phyloP scores from a whole-genome alignment of 2,329 filamentous ascomycete species.

The Diaporthe vexans region DNA sequence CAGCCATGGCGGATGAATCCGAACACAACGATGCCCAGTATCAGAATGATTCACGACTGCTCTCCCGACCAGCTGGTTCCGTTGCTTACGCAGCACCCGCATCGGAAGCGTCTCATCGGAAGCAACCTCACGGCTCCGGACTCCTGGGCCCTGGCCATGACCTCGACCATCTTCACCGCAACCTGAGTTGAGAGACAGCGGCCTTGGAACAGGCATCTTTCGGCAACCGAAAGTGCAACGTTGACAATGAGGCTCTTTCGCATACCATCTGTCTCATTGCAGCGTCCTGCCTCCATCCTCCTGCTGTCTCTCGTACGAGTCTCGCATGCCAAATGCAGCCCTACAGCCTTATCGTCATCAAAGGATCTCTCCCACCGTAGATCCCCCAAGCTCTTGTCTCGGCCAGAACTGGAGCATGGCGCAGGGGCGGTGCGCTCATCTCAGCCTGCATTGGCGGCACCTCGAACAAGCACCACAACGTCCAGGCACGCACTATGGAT shows the following conservation, averaged over 20 bases:
- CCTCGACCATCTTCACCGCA: slow-evolving; percentile 21
- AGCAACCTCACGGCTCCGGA: neutral
- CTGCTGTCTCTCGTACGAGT: slow-evolving; percentile 20
- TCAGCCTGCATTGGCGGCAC: slow-evolving; percentile 29
- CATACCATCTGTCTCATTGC: neutral
- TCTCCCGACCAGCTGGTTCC: slow-evolving; percentile 1
- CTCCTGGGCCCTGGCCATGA: neutral
- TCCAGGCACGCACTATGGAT: slow-evolving; percentile 4
- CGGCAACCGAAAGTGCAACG: slow-evolving; percentile 8
- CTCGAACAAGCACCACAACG: slow-evolving; percentile 5
- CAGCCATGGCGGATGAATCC: slow-evolving; percentile 15
- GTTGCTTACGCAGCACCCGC: slow-evolving; percentile 22
- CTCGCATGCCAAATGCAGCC: slow-evolving; percentile 31
- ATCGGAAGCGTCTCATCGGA: neutral
- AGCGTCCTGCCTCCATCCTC: neutral
- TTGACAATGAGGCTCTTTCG: slow-evolving; percentile 10
- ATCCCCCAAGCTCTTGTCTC: slow-evolving; percentile 26
- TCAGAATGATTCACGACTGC: slow-evolving; percentile 16
- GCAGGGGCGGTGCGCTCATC: slow-evolving; percentile 31
- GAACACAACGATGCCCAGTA: neutral
- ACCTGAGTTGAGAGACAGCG: neutral
- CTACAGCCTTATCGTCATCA: slow-evolving; percentile 35
- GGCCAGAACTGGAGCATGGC: slow-evolving; percentile 33
- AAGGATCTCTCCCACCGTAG: slow-evolving; percentile 12
- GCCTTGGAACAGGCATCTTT: slow-evolving; percentile 5